Percentiles rank a stretch among this genome's conserved stretches.
phyloP scores from a whole-genome alignment of 306 rosid genomes.

The Nissolia schottii region DNA sequence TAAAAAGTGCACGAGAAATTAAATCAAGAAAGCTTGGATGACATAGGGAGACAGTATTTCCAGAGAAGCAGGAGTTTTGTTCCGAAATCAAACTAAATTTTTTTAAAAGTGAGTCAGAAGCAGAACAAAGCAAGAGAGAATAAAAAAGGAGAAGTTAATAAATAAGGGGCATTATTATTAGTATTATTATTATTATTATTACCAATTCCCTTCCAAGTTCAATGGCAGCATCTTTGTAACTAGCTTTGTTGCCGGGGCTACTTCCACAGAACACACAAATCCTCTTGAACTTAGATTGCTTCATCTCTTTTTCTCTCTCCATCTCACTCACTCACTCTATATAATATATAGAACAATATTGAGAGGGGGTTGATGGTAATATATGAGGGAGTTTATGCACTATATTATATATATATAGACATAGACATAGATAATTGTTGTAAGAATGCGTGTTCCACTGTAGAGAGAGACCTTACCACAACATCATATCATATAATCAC shows the following conservation, averaged over 20 bases:
- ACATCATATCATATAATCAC: too few relatives aligned
- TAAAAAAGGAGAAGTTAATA: too few relatives aligned
- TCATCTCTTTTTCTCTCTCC: slow-evolving; percentile 48
- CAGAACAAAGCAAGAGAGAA: not conserved
- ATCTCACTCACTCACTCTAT: slow-evolving; percentile 1
- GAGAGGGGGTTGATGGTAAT: slow-evolving; percentile 30
- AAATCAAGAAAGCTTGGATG: not conserved
- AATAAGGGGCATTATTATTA: slow-evolving; percentile 22
- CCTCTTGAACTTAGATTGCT: slow-evolving; percentile 75
- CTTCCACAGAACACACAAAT: slow-evolving; percentile 97
- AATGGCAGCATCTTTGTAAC: slow-evolving; percentile 86
- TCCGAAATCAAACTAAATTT: not conserved
- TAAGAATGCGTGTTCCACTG: too few relatives aligned
- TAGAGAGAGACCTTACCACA: slow-evolving; percentile 31
- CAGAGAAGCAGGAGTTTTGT: not conserved
- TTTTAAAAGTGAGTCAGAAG: not conserved
- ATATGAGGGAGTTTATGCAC: slow-evolving; percentile 20
- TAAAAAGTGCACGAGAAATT: not conserved
- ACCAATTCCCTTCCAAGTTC: slow-evolving; percentile 90
- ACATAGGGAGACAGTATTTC: not conserved
- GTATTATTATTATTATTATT: not conserved
- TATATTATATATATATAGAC: too few relatives aligned
- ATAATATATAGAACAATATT: too few relatives aligned
- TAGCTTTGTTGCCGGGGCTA: slow-evolving; percentile 80
- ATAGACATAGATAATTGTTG: too few relatives aligned